Conservation (phyloP, 176 grass and related monocot genomes). For the Poa pratensis region DNA sequence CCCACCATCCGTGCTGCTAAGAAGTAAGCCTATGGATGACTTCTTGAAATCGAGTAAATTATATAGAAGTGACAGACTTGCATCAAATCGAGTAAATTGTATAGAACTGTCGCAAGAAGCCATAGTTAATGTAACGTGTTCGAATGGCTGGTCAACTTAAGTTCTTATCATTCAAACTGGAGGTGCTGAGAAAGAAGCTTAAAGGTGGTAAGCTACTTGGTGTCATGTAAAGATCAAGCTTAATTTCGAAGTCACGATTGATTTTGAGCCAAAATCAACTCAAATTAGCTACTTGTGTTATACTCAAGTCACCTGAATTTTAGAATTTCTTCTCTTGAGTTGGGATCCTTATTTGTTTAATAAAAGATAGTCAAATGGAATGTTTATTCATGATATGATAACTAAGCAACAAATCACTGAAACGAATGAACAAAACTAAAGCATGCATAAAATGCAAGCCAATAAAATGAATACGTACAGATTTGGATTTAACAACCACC, state of each 20-base stretch:
- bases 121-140: background rate
- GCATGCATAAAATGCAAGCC: conserved; percentile 9
- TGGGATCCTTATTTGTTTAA: conserved; percentile 15
- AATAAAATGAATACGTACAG: conserved; percentile 56
- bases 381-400: conserved; percentile 20
- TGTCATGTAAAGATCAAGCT: conserved; percentile 5
- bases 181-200: conserved; percentile 14
- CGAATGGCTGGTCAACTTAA: conserved; percentile 2
- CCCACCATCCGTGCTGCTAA: background rate
- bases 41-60: background rate
- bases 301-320: conserved; percentile 13
- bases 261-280: conserved; percentile 1
- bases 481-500: conserved; percentile 87
- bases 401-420: conserved; percentile 24
- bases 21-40: background rate
- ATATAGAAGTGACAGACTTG: conserved; percentile 8
- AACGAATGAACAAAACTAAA: conserved; percentile 30
- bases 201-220: conserved; percentile 16
- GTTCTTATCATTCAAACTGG: conserved; percentile 15
- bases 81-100: background rate
- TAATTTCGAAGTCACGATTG: conserved; percentile 3
- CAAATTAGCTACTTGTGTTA: conserved; percentile 19
- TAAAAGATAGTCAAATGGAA: conserved; percentile 24
- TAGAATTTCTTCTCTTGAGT: background rate
- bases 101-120: background rate